A percentile compares a stretch with the other conserved stretches of the same genome.
These are phyloP conservation scores for Aristolochia fimbriata DNA, from an alignment of 164 flowering plant species.

Conservation along the genomic window DNA sequence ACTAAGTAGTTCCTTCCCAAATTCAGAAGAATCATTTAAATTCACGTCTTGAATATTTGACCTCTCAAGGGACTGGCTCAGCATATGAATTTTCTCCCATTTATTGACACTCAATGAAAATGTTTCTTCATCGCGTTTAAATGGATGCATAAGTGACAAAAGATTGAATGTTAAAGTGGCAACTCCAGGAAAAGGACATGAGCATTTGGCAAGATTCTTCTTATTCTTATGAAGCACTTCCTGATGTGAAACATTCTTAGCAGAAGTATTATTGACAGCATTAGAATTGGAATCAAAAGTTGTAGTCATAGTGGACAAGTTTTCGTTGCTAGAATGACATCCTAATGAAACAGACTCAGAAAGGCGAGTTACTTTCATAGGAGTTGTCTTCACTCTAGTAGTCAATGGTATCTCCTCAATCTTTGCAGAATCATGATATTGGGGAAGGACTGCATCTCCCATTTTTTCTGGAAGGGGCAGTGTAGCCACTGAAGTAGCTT, in stretches of 20 bases:
- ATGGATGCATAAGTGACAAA: conserved; percentile 42
- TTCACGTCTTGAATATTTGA: conserved; percentile 14
- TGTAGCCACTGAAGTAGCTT: conserved; percentile 64
- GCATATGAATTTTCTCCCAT: conserved; percentile 14
- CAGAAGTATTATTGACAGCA: conserved; percentile 7
- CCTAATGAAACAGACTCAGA: conserved; percentile 9
- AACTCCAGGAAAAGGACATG: conserved; percentile 78
- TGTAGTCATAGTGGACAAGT: background rate
- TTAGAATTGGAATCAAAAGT: conserved; percentile 1
- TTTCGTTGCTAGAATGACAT: conserved; percentile 12
- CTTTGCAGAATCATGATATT: conserved; percentile 16
- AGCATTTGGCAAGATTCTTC: conserved; percentile 47
- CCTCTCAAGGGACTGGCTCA: conserved; percentile 19
- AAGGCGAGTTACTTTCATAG: conserved; percentile 6
- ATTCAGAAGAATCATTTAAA: conserved; percentile 16
- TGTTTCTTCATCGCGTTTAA: conserved; percentile 16
- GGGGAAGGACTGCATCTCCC: conserved; percentile 36
- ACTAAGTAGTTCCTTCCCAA: conserved; percentile 10
- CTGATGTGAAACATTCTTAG: conserved; percentile 8
- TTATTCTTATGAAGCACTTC: conserved; percentile 18
- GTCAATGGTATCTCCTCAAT: conserved; percentile 20
- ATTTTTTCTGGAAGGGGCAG: conserved; percentile 32
- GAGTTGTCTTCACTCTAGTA: conserved; percentile 1
- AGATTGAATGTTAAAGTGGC: conserved; percentile 69
- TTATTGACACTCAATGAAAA: conserved; percentile 8